phyloP scores from a whole-genome alignment of 352 stramenopile genomes.

The Pythium rishiriense region DNA sequence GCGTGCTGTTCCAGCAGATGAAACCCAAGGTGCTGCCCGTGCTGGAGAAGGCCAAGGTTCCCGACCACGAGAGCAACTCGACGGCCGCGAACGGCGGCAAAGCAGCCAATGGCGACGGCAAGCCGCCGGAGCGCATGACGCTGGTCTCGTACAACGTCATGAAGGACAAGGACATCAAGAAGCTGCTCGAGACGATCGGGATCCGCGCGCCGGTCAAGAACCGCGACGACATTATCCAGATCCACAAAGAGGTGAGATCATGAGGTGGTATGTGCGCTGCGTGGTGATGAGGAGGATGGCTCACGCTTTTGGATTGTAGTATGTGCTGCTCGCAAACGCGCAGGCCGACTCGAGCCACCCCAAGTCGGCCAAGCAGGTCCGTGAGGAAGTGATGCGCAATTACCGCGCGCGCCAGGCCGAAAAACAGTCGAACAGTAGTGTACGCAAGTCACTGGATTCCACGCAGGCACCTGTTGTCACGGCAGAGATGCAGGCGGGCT shows the following conservation, averaged over 20 bases:
- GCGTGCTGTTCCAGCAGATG: constrained; percentile 61
- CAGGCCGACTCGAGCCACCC: constrained; percentile 80
- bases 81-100: constrained; percentile 28
- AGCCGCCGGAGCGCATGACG: constrained; percentile 59
- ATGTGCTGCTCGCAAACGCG: constrained; percentile 75
- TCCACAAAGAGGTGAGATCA: constrained; percentile 79
- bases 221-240: constrained; percentile 85
- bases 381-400: constrained; percentile 70
- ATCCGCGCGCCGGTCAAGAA: constrained; percentile 63
- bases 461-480: constrained; percentile 28
- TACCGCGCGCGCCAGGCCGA: constrained; percentile 67
- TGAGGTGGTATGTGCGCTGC: not conserved
- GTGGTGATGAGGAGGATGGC: no score
- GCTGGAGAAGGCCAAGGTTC: constrained; percentile 26
- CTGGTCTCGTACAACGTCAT: constrained; percentile 86
- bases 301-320: constrained; percentile 34
- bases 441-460: constrained; percentile 24
- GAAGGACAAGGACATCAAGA: constrained; percentile 81
- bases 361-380: constrained; percentile 58
- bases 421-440: constrained; percentile 30
- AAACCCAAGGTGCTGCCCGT: constrained; percentile 66
- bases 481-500: constrained; percentile 70
- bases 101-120: constrained; percentile 13
- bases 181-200: constrained; percentile 71
- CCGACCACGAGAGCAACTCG: constrained; percentile 3